Conservation (phyloP, 2,329 filamentous ascomycete genomes). For the Diplodia scrobiculata region DNA sequence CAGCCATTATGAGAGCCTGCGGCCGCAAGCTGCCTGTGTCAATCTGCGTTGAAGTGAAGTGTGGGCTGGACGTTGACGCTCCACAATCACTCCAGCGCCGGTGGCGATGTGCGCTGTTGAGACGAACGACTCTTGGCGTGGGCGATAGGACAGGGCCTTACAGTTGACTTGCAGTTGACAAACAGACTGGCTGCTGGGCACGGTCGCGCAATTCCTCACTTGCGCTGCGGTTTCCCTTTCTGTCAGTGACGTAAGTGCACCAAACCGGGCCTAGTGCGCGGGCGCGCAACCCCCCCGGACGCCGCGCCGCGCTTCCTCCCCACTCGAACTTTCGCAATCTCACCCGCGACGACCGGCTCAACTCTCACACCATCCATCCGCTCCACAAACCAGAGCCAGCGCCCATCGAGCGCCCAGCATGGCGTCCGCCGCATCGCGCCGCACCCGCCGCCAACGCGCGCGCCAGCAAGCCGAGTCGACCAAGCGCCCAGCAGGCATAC, state of each 20-base stretch:
- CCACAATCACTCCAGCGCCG: neutral
- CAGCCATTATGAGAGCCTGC: no score
- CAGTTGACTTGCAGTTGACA: no score
- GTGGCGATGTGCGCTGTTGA: neutral
- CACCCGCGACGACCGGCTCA: neutral
- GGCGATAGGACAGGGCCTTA: neutral
- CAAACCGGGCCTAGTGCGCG: neutral
- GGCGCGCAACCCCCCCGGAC: no score
- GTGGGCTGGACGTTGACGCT: no score
- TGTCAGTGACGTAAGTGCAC: neutral
- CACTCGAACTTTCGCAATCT: neutral
- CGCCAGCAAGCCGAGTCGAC: neutral
- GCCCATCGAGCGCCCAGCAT: neutral
- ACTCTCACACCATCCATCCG: neutral
- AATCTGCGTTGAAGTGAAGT: no score
- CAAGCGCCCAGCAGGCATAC: neutral
- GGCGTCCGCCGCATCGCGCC: neutral
- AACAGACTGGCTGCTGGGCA: no score
- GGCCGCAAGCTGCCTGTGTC: no score
- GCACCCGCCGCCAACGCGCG: neutral
- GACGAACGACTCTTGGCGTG: neutral
- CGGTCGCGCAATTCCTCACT: neutral
- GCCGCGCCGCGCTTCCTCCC: no score
- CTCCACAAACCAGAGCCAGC: neutral
- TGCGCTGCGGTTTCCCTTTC: neutral